These are phyloP conservation scores for Ciborinia camelliae DNA, from an alignment of 2,329 filamentous ascomycete genomes.

Conservation along the genomic window DNA sequence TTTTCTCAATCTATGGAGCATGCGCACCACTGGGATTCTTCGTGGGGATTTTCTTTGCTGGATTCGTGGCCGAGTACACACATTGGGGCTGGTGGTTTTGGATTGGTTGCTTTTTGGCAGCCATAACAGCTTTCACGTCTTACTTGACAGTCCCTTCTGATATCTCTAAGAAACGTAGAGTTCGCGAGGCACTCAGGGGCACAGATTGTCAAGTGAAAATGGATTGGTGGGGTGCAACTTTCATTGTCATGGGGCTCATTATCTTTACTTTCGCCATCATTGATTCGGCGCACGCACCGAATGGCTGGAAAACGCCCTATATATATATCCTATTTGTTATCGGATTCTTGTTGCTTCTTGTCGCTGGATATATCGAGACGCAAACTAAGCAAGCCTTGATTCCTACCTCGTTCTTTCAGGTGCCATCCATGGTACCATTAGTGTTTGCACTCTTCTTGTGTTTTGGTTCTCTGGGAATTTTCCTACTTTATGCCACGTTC, in stretches of 20 bases:
- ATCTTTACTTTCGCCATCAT: constrained; percentile 74
- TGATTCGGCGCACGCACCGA: constrained; percentile 63
- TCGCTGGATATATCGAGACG: constrained; percentile 68
- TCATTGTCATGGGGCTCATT: constrained; percentile 62
- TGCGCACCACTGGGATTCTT: constrained; percentile 55
- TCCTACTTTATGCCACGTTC: constrained; percentile 65
- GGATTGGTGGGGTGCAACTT: constrained; percentile 64
- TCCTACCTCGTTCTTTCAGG: constrained; percentile 64
- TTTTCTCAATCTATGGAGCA: constrained; percentile 56
- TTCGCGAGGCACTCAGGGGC: constrained; percentile 10
- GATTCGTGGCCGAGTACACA: constrained; percentile 55
- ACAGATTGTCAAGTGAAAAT: constrained; percentile 47
- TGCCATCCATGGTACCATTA: constrained; percentile 66
- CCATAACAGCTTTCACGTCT: constrained; percentile 46
- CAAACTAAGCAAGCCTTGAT: constrained; percentile 64
- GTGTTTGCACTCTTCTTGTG: constrained; percentile 59
- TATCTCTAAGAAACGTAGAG: constrained; percentile 37
- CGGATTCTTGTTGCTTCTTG: constrained; percentile 56
- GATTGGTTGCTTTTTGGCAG: constrained; percentile 54
- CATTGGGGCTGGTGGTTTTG: constrained; percentile 68
- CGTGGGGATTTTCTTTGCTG: constrained; percentile 61
- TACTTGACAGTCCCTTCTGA: constrained; percentile 51
- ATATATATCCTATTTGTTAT: constrained; percentile 63
- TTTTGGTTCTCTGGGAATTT: constrained; percentile 67
- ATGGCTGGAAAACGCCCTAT: constrained; percentile 71